Conservation (phyloP, 1,139 yeast genomes). For the Suhomyces yuchorum region DNA sequence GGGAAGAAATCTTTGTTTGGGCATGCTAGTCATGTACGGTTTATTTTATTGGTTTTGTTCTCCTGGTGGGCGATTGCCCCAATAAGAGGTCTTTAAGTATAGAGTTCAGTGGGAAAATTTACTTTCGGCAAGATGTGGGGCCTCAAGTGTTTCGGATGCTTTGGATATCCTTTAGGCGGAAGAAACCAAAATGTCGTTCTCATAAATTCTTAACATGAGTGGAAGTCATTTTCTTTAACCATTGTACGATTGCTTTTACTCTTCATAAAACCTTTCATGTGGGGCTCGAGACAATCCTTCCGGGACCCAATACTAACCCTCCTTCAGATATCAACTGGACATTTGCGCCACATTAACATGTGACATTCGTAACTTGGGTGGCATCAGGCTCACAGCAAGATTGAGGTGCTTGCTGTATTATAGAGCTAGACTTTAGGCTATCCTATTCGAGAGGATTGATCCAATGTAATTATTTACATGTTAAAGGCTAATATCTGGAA, state of each 20-base stretch:
- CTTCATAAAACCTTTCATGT: constrained; percentile 12
- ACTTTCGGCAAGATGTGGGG: constrained; percentile 10
- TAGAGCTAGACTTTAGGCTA: constrained; percentile 14
- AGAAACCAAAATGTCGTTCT: constrained; percentile 1
- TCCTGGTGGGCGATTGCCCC: constrained; percentile 4
- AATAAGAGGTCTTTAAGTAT: constrained; percentile 11
- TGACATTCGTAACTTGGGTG: neutral
- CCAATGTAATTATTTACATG: constrained; percentile 15
- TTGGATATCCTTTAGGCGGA: constrained; percentile 7
- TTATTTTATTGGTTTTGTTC: constrained; percentile 14
- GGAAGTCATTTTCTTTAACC: constrained; percentile 4
- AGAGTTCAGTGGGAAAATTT: constrained; percentile 4
- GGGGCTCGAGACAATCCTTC: constrained; percentile 1
- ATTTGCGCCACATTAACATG: neutral
- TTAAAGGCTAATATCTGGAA: constrained; percentile 9
- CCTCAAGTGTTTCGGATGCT: neutral
- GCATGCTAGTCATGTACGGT: constrained; percentile 3
- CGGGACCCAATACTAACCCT: neutral
- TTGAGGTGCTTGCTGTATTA: neutral
- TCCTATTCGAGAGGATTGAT: constrained; percentile 19
- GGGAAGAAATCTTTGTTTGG: neutral
- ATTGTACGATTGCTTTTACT: constrained; percentile 9
- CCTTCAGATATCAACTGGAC: neutral
- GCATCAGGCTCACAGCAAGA: neutral
- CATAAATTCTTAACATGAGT: constrained; percentile 11